phyloP scores from a whole-genome alignment of 176 grass and related monocot genomes.

The Lolium multiflorum region DNA sequence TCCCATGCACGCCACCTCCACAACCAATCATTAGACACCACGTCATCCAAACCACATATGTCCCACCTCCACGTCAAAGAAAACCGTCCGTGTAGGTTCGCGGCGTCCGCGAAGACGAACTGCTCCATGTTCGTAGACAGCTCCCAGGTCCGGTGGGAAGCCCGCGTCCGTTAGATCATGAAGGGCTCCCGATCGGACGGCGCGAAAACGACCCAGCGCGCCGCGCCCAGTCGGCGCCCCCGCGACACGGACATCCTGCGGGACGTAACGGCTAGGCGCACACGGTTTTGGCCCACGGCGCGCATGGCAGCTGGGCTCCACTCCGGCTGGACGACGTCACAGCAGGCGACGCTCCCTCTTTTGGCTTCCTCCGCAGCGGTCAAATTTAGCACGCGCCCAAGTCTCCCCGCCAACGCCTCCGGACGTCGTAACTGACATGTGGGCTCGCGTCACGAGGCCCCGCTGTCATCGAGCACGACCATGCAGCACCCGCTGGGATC shows the following conservation, averaged over 20 bases:
- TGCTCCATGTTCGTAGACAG: neutral
- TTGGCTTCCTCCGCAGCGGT: neutral
- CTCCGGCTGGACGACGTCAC: neutral
- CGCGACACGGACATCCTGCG: constrained; percentile 52
- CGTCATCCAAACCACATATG: constrained; percentile 15
- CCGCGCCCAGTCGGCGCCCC: constrained; percentile 38
- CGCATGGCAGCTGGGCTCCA: neutral
- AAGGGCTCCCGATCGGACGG: constrained; percentile 15
- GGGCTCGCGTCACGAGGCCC: neutral
- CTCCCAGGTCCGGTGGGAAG: no score
- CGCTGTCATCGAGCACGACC: neutral
- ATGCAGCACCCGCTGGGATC: fast-evolving
- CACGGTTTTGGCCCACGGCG: neutral
- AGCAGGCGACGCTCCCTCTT: neutral
- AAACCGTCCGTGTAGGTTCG: constrained; percentile 12
- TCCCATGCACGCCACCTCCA: neutral
- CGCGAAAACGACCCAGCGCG: neutral
- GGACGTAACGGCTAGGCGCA: constrained; percentile 22
- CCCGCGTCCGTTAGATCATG: neutral
- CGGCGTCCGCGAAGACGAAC: neutral
- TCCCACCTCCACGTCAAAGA: neutral
- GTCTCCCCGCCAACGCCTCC: neutral
- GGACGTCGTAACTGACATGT: neutral
- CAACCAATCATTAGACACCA: constrained; percentile 28
- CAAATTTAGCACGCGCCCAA: constrained; percentile 43